Evolutionary conservation across 106 monocot genomes (phyloP).

Genomic region (Dendrobium catenatum): DNA sequence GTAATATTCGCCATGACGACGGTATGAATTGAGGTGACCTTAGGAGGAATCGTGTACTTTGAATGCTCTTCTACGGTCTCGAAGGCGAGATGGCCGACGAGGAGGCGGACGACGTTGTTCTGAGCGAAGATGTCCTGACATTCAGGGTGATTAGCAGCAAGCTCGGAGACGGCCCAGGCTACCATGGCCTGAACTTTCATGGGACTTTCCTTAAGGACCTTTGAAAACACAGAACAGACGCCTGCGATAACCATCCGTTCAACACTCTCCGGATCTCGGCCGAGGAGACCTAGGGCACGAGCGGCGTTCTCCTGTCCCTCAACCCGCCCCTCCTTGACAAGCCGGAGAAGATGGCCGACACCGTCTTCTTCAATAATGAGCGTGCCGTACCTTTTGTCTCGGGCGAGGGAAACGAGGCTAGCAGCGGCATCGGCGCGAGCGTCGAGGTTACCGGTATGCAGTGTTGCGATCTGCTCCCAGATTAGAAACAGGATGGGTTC

Average conservation of each 20-base stretch:
- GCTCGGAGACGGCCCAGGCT: constrained; percentile 69
- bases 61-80: constrained; percentile 87
- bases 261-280: constrained; percentile 59
- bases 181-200: constrained; percentile 70
- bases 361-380: constrained; percentile 83
- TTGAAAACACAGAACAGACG: constrained; percentile 52
- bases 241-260: constrained; percentile 55
- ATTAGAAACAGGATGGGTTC: constrained; percentile 77
- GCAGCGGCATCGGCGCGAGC: constrained; percentile 55
- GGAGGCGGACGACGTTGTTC: constrained; percentile 70
- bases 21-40: constrained; percentile 48
- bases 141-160: constrained; percentile 47
- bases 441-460: constrained; percentile 42
- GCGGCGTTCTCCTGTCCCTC: constrained; percentile 78
- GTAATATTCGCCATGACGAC: constrained; percentile 29
- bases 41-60: constrained; percentile 54
- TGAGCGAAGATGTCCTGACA: constrained; percentile 73
- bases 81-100: constrained; percentile 82
- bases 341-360: constrained; percentile 50
- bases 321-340: constrained; percentile 57
- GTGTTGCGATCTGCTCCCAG: constrained; percentile 72
- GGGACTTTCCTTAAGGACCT: constrained; percentile 64
- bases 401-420: constrained; percentile 59
- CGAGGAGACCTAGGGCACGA: constrained; percentile 50
- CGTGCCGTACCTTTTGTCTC: constrained; percentile 61